Percentiles rank a stretch among this genome's conserved stretches.
These are phyloP conservation scores for Hyaloscypha variabilis DNA, from an alignment of 495 filamentous ascomycete species.

Conservation along the genomic window DNA sequence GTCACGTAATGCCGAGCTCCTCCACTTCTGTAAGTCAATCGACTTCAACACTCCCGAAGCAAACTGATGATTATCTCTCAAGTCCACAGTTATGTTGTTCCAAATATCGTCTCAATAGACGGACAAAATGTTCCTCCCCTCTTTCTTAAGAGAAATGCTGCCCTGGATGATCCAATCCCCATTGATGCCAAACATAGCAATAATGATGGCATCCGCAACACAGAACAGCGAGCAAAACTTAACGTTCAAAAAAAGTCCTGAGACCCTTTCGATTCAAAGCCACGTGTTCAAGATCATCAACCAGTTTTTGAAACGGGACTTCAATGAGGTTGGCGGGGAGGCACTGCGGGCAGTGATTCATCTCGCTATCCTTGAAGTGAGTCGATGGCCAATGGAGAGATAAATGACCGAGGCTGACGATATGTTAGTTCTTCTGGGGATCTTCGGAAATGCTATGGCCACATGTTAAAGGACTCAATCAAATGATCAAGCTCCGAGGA, in stretches of 20 bases:
- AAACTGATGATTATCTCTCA: background rate
- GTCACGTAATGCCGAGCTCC: conserved; percentile 27
- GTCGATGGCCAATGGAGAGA: too few relatives aligned
- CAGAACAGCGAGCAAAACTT: conserved; percentile 19
- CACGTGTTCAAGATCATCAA: conserved; percentile 32
- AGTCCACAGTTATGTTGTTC: conserved; percentile 32
- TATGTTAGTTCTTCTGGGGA: conserved; percentile 34
- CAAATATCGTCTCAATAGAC: conserved; percentile 32
- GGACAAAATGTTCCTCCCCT: conserved; percentile 20
- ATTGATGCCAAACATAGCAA: conserved; percentile 32
- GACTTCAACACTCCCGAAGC: background rate
- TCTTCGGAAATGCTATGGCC: conserved; percentile 26
- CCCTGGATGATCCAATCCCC: conserved; percentile 36
- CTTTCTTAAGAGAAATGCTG: conserved; percentile 27
- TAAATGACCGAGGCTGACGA: too few relatives aligned
- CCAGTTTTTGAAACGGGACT: conserved; percentile 19
- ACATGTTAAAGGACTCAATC: conserved; percentile 30
- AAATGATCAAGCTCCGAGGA: conserved; percentile 24
- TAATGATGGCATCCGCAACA: conserved; percentile 33
- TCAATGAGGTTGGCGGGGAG: conserved; percentile 25
- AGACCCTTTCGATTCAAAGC: conserved; percentile 25
- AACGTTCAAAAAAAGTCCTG: conserved; percentile 11
- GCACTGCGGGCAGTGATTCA: conserved; percentile 30
- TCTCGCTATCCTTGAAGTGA: conserved; percentile 31
- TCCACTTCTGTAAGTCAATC: conserved; percentile 29